Percentiles rank a stretch among this genome's conserved stretches.
phyloP scores from a whole-genome alignment of 2,329 filamentous ascomycete species.

The Aspergillus neoniger region DNA sequence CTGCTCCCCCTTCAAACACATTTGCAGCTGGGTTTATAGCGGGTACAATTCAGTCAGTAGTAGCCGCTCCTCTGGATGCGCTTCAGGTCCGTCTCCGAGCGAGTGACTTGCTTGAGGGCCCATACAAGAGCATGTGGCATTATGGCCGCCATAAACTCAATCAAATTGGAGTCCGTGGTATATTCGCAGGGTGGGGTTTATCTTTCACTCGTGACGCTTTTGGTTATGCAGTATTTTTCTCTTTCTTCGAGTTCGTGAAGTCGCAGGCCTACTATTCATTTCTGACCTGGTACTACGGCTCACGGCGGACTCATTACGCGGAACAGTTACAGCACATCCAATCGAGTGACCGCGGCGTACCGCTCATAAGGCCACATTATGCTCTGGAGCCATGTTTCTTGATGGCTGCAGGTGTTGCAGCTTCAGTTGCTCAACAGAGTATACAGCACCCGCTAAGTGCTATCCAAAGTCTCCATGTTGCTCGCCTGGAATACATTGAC shows the following conservation, averaged over 20 bases:
- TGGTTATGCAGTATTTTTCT: constrained; percentile 64
- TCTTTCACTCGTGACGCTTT: constrained; percentile 62
- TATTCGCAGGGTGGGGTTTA: constrained; percentile 65
- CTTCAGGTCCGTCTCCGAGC: constrained; percentile 63
- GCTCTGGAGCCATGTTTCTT: constrained; percentile 64
- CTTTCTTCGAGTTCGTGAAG: constrained; percentile 65
- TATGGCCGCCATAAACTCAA: constrained; percentile 60
- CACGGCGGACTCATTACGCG: constrained; percentile 31
- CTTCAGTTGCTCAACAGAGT: constrained; percentile 59
- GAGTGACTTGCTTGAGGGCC: constrained; percentile 59
- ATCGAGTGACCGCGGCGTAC: constrained; percentile 37
- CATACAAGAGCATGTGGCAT: constrained; percentile 65
- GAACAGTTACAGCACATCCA: constrained; percentile 30
- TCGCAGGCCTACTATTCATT: constrained; percentile 64
- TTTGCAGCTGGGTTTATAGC: constrained; percentile 62
- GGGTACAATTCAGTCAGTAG: constrained; percentile 60
- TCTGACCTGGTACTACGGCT: constrained; percentile 60
- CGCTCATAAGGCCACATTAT: constrained; percentile 62
- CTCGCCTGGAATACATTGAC: constrained; percentile 61
- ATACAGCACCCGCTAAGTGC: constrained; percentile 61
- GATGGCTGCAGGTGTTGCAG: constrained; percentile 60
- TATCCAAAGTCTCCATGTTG: constrained; percentile 63
- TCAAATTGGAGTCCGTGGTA: constrained; percentile 61
- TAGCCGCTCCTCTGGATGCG: constrained; percentile 65
- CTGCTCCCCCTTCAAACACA: constrained; percentile 55